A percentile compares a stretch with the other conserved stretches of the same genome.
Evolutionary conservation across 192 early-diverging fungal genomes (phyloP).

Genomic region (Funneliformis mosseae): DNA sequence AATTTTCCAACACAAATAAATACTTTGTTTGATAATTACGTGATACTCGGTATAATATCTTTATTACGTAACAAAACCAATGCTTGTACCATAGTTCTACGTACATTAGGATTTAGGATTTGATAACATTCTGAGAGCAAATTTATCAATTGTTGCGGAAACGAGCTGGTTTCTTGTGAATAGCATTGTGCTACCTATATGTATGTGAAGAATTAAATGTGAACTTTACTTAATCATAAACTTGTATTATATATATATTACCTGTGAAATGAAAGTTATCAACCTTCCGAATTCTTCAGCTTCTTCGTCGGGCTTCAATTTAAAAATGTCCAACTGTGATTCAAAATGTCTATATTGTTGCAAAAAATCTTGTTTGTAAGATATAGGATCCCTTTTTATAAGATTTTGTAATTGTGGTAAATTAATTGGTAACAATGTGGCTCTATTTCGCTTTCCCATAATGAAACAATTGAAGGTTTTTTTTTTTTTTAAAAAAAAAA

Average conservation of each 20-base stretch:
- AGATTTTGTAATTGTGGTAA: slow-evolving; percentile 98
- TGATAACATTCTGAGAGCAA: slow-evolving; percentile 81
- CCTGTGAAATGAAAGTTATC: slow-evolving; percentile 88
- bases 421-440: slow-evolving; percentile 70
- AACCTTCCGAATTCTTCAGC: slow-evolving; percentile 84
- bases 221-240: not conserved
- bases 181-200: slow-evolving; percentile 82
- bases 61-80: slow-evolving; percentile 85
- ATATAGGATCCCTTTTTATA: slow-evolving; percentile 91
- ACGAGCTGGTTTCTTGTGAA: slow-evolving; percentile 74
- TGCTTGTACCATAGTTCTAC: slow-evolving; percentile 87
- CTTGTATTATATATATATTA: not conserved
- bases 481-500: not conserved
- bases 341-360: slow-evolving; percentile 94
- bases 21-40: not conserved
- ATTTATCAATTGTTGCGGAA: slow-evolving; percentile 84
- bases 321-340: slow-evolving; percentile 82
- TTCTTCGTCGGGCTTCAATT: slow-evolving; percentile 82
- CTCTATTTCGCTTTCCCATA: slow-evolving; percentile 67
- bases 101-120: slow-evolving; percentile 79
- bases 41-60: slow-evolving; percentile 61
- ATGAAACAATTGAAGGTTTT: not conserved
- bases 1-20: no score
- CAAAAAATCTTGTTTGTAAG: slow-evolving; percentile 92
- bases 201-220: not conserved